Base-by-base conservation (phyloP, 768 basidiomycete genomes). In the Kwoniella dendrophila region DNA sequence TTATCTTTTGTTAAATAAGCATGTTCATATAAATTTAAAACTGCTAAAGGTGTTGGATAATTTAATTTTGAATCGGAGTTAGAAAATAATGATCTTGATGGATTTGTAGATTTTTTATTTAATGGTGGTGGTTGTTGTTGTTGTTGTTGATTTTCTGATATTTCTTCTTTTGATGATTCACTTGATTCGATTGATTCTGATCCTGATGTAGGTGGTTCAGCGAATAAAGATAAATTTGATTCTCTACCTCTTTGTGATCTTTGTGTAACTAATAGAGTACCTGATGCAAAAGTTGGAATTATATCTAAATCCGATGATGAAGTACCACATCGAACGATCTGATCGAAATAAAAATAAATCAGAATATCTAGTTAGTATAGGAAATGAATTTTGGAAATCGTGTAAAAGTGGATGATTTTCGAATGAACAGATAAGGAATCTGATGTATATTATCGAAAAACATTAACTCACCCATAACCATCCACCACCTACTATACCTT, bases 221-320 rank as follows among this genome's bases (percentile, higher is more conserved):
- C 53, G 33, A 62, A 61, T 26, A 56, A 43, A 29, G 59, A 47
- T 22, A 62, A 47, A 20, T 16, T 60, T 22, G 24, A 56, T 40
- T 73, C 68, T 36, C 75, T 69, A 22, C 71, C 79, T 49, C 70
- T 60, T 63, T 81, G 80, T 44, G 67, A 38, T 18, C 78, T 59
- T 60, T 74, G 71, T 30, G 79, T 73, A 64, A 94, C 83, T 69
- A 98, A 86, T 22, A 96, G 82, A 0, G 95, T 95, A 18, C 91
- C 92, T 0, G 90, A 84, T 4, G 90, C 93, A 72, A 92, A 90
- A 0, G 94, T 95, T 16, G 91, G 89, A 50, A 92, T 78, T 63
- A 94, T 83, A 26, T 86, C 92, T 56, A 87, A 79, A 66, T 84
- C 83, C 16, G 86, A 86, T 4, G 76, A 72, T 20, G 79, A 70